Percentiles rank a stretch among this genome's conserved stretches.
Conservation (phyloP, 768 basidiomycete genomes). For the Xanthoconium purpureum region DNA sequence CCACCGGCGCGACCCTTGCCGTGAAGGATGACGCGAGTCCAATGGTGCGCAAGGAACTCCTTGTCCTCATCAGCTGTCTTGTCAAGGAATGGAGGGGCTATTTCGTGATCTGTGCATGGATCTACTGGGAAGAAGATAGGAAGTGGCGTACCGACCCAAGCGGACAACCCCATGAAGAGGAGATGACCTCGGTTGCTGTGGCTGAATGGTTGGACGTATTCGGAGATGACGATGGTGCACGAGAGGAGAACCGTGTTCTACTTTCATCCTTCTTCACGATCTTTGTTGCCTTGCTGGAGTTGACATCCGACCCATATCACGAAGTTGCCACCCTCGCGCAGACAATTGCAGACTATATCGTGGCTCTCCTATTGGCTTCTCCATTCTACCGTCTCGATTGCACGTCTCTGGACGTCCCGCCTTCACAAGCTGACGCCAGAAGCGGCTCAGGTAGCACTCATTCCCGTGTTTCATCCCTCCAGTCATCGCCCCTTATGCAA, state of each 20-base stretch:
- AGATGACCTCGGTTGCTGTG: conserved; percentile 68
- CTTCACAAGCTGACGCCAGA: conserved; percentile 38
- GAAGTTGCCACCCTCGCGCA: conserved; percentile 91
- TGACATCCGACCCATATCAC: conserved; percentile 89
- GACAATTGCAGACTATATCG: conserved; percentile 88
- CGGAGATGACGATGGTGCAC: conserved; percentile 57
- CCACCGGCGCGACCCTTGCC: conserved; percentile 82
- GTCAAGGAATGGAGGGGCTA: conserved; percentile 97
- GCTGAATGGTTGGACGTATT: conserved; percentile 76
- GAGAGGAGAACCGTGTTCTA: conserved; percentile 78
- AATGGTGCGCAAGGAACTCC: conserved; percentile 91
- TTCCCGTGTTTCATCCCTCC: conserved; percentile 47
- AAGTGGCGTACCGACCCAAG: conserved; percentile 48
- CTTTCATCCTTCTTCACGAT: conserved; percentile 95
- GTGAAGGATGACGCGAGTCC: conserved; percentile 94
- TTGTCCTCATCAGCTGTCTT: conserved; percentile 87
- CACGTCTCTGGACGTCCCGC: conserved; percentile 55
- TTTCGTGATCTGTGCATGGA: conserved; percentile 95
- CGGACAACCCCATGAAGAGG: conserved; percentile 53
- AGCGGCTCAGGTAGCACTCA: conserved; percentile 32
- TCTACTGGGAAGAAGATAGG: conserved; percentile 91
- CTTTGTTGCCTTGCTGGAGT: conserved; percentile 81
- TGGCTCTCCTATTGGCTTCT: conserved; percentile 85
- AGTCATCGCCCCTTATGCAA: conserved; percentile 45
- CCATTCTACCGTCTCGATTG: conserved; percentile 76